Percentiles rank a stretch among this genome's conserved stretches.
Conservation (phyloP, 768 basidiomycete species). For the Cantharellus cinnabarinus region DNA sequence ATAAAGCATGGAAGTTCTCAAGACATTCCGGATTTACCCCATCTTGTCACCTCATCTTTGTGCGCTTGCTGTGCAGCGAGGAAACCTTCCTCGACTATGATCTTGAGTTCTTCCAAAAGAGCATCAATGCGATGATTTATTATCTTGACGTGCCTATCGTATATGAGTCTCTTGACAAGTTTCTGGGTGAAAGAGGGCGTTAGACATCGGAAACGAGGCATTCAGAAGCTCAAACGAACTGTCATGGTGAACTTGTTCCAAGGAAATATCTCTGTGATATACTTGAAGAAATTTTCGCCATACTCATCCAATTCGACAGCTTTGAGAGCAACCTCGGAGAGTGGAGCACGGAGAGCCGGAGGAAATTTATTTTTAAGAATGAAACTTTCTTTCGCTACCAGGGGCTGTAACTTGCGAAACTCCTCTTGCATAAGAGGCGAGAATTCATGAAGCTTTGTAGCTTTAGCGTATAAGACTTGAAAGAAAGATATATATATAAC, state of each 20-base stretch:
- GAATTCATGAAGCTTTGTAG: conserved; percentile 26
- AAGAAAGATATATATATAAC: not conserved
- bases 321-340: conserved; percentile 49
- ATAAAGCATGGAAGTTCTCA: not conserved
- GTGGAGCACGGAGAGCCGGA: conserved; percentile 45
- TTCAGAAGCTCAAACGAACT: conserved; percentile 22
- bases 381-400: not conserved
- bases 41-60: conserved; percentile 41
- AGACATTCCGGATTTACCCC: conserved; percentile 29
- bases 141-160: conserved; percentile 40
- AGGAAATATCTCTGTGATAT: conserved; percentile 72
- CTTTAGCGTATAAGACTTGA: not conserved
- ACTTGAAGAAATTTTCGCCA: conserved; percentile 77
- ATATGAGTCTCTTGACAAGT: conserved; percentile 82
- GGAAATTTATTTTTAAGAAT: conserved; percentile 70
- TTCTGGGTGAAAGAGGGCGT: conserved; percentile 31
- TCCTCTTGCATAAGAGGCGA: conserved; percentile 44
- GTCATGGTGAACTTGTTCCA: conserved; percentile 94
- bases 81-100: conserved; percentile 44
- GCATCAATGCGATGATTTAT: conserved; percentile 46
- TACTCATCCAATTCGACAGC: conserved; percentile 77
- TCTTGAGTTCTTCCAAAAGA: conserved; percentile 39
- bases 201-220: not conserved
- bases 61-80: conserved; percentile 54
- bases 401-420: conserved; percentile 35